A percentile compares a stretch with the other conserved stretches of the same genome.
Conservation (phyloP, 257 asterid genomes). For the Perilla frutescens region DNA sequence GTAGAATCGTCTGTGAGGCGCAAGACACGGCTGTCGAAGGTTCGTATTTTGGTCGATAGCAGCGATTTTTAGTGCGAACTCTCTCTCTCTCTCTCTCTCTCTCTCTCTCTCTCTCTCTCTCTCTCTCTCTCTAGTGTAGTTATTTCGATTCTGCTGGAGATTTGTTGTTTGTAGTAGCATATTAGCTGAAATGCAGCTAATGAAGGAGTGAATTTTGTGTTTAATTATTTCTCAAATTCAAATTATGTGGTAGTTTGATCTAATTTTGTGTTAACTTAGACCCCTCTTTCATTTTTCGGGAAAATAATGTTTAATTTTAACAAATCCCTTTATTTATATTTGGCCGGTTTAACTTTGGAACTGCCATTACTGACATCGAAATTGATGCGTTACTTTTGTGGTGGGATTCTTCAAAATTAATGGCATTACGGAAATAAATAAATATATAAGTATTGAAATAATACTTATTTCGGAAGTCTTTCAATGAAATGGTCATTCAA, state of each 20-base stretch:
- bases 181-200: conserved; percentile 3
- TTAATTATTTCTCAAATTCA: not conserved
- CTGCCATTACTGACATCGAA: not conserved
- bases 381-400: not conserved
- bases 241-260: not conserved
- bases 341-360: not conserved
- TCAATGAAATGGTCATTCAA: not conserved
- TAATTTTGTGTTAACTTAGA: not conserved
- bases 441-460: not conserved
- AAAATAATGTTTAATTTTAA: no score
- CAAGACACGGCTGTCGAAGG: conserved; percentile 73
- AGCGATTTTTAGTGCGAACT: not conserved
- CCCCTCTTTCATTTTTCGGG: no score
- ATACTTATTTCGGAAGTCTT: not conserved
- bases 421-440: not conserved
- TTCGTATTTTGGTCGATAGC: conserved; percentile 27
- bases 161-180: not conserved
- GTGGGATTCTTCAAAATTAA: not conserved
- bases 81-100: not conserved
- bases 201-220: not conserved
- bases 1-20: conserved; percentile 79
- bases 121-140: not conserved
- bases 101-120: not conserved
- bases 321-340: not conserved
- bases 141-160: not conserved